Conservation (phyloP, 305 asterid species). For the Solanum hybrid region DNA sequence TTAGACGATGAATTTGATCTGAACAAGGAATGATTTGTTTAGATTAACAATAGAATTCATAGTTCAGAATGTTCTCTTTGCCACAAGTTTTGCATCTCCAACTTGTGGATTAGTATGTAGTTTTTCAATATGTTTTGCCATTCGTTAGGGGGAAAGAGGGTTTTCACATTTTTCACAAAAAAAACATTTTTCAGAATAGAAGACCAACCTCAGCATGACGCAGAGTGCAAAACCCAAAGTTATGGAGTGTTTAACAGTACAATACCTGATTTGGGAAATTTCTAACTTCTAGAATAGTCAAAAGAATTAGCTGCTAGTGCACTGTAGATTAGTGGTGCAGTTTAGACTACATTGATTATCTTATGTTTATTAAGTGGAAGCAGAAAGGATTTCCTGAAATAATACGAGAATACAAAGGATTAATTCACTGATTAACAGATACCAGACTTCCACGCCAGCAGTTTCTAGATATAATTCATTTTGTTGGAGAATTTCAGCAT, state of each 20-base stretch:
- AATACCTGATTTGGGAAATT: neutral
- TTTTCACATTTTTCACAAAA: neutral
- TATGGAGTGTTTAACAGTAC: neutral
- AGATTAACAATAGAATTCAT: neutral
- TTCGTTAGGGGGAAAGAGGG: neutral
- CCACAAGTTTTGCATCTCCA: neutral
- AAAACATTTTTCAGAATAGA: neutral
- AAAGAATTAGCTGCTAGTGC: neutral
- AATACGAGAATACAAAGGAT: neutral
- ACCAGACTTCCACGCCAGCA: neutral
- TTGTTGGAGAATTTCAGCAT: neutral
- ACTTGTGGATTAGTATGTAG: neutral
- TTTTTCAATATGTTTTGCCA: neutral
- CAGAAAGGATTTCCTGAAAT: neutral
- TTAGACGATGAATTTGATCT: neutral
- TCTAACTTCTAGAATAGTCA: neutral
- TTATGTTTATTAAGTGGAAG: neutral
- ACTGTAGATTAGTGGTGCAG: neutral
- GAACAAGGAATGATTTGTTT: neutral
- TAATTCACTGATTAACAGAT: neutral
- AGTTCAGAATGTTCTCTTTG: neutral
- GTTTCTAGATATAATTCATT: neutral
- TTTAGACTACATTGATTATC: neutral
- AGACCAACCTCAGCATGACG: neutral
- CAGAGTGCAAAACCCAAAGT: neutral